Conservation (phyloP, 495 filamentous ascomycete genomes). For the Aspergillus asperescens region DNA sequence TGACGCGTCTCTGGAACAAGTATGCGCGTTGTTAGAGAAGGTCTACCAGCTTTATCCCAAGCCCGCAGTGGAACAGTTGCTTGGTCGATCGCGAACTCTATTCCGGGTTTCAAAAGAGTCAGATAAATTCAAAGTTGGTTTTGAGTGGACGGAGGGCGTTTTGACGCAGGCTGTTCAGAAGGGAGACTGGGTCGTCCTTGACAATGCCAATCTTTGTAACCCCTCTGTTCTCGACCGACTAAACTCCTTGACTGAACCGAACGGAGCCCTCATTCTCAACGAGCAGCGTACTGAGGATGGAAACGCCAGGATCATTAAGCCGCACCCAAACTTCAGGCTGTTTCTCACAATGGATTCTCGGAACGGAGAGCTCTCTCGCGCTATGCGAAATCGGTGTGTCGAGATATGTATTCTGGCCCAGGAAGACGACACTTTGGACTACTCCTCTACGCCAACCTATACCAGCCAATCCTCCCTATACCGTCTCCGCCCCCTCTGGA, state of each 20-base stretch:
- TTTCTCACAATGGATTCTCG: slow-evolving; percentile 93
- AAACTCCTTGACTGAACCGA: slow-evolving; percentile 89
- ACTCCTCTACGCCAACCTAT: slow-evolving; percentile 30
- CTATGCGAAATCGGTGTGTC: slow-evolving; percentile 92
- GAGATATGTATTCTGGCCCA: slow-evolving; percentile 69
- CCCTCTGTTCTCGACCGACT: slow-evolving; percentile 90
- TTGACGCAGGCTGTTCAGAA: slow-evolving; percentile 80
- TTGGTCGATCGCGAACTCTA: slow-evolving; percentile 34
- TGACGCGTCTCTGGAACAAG: slow-evolving; percentile 30
- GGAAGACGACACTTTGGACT: slow-evolving; percentile 20
- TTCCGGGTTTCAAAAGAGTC: slow-evolving; percentile 41
- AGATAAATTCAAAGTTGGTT: slow-evolving; percentile 62
- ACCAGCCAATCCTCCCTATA: slow-evolving; percentile 47
- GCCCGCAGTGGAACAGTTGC: slow-evolving; percentile 30
- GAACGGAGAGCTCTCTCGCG: slow-evolving; percentile 89
- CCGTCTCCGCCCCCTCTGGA: slow-evolving; percentile 45
- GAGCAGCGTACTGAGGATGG: slow-evolving; percentile 83
- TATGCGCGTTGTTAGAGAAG: slow-evolving; percentile 31
- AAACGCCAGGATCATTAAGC: slow-evolving; percentile 69
- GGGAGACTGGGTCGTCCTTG: slow-evolving; percentile 88
- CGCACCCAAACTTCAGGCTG: slow-evolving; percentile 83
- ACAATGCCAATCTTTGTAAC: slow-evolving; percentile 95
- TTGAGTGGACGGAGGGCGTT: slow-evolving; percentile 94
- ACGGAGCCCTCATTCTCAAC: slow-evolving; percentile 82
- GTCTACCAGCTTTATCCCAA: slow-evolving; percentile 28